Evolutionary conservation across 2,329 filamentous ascomycete species (phyloP).

Genomic region (Epichloe festucae): DNA sequence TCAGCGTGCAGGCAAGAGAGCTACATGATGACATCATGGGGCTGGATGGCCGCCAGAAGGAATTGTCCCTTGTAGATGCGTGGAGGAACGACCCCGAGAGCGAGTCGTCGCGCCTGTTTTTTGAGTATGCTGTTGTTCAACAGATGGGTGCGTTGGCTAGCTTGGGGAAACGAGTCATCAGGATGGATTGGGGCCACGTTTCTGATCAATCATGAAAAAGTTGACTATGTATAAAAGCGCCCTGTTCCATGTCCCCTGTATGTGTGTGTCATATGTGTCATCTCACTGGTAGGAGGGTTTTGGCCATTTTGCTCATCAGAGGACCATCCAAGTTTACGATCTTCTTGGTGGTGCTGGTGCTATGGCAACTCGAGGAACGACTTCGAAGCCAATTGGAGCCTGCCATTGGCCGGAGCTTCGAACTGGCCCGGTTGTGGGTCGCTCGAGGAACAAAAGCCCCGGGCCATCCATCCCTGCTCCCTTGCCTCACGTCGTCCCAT

Average conservation of each 20-base stretch:
- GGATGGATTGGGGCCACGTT: conserved; percentile 23
- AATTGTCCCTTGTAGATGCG: conserved; percentile 28
- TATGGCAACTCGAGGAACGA: background rate
- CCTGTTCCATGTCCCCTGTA: no score
- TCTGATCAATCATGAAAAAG: no score
- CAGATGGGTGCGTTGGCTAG: conserved; percentile 33
- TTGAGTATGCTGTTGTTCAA: conserved; percentile 33
- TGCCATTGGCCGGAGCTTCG: background rate
- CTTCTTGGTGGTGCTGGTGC: background rate
- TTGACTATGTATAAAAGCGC: no score
- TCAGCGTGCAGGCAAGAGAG: conserved; percentile 28
- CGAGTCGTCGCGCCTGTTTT: conserved; percentile 31
- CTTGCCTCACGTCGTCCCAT: no score
- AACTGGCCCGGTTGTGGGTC: background rate
- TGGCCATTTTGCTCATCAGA: no score
- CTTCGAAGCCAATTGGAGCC: background rate
- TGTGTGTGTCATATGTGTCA: no score
- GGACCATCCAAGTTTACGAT: no score
- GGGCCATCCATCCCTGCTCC: background rate
- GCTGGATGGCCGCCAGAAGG: conserved; percentile 31
- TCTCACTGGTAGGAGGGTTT: no score
- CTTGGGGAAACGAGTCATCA: conserved; percentile 31
- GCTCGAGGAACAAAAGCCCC: background rate
- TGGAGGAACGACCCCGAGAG: conserved; percentile 30
- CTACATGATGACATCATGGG: conserved; percentile 37